A percentile compares a stretch with the other conserved stretches of the same genome.
Conservation (phyloP, 2,329 filamentous ascomycete species). For the Tolypocladium nubicola region DNA sequence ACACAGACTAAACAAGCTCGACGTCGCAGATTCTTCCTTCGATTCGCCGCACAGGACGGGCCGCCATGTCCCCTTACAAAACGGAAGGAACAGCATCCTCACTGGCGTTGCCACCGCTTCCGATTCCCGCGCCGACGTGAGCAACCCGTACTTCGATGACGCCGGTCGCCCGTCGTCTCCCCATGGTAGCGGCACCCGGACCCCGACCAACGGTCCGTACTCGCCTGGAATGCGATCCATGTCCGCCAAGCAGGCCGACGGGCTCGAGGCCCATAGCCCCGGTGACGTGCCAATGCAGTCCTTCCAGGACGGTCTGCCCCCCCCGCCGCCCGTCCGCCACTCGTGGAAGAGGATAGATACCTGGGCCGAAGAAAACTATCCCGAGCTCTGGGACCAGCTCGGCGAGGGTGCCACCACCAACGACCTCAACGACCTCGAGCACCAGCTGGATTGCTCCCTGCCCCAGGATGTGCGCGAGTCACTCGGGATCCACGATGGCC, state of each 20-base stretch:
- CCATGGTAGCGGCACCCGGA: slow-evolving; percentile 36
- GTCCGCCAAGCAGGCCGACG: slow-evolving; percentile 53
- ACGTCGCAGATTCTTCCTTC: slow-evolving; percentile 66
- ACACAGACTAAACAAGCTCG: background rate
- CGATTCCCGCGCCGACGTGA: slow-evolving; percentile 79
- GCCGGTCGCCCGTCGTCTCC: slow-evolving; percentile 41
- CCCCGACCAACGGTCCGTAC: slow-evolving; percentile 57
- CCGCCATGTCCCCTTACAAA: slow-evolving; percentile 77
- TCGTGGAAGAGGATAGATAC: slow-evolving; percentile 91
- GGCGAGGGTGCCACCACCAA: slow-evolving; percentile 88
- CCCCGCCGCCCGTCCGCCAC: slow-evolving; percentile 75
- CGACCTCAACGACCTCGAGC: slow-evolving; percentile 93
- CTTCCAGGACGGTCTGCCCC: slow-evolving; percentile 84
- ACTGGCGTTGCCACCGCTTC: slow-evolving; percentile 82
- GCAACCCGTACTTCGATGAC: slow-evolving; percentile 69
- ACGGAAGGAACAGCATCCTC: slow-evolving; percentile 70
- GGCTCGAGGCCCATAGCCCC: slow-evolving; percentile 59
- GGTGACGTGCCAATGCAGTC: slow-evolving; percentile 95
- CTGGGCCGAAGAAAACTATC: slow-evolving; percentile 92
- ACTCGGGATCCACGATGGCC: slow-evolving; percentile 84
- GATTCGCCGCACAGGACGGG: slow-evolving; percentile 90
- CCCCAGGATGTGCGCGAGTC: slow-evolving; percentile 92
- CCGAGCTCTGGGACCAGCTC: slow-evolving; percentile 86
- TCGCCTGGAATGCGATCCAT: slow-evolving; percentile 83
- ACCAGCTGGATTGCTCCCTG: slow-evolving; percentile 87